Evolutionary conservation across 495 filamentous ascomycete species (phyloP).

Genomic region (Podospora pseudoanserina): DNA sequence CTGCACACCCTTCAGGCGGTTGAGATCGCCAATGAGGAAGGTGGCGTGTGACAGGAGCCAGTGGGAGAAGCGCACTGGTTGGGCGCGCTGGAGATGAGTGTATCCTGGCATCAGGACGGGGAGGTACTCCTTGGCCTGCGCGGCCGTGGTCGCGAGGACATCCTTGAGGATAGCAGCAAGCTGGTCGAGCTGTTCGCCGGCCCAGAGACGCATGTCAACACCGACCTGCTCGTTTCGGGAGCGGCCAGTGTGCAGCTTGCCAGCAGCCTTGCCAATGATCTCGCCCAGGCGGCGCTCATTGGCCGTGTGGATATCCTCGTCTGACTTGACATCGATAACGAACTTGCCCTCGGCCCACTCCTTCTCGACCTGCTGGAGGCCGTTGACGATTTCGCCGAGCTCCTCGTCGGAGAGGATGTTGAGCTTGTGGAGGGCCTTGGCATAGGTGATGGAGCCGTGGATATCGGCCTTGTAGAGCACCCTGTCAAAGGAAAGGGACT

Average conservation of each 20-base stretch:
- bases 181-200: constrained; percentile 69
- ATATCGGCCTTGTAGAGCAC: constrained; percentile 80
- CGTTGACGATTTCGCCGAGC: constrained; percentile 70
- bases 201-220: constrained; percentile 91
- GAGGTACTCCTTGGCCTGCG: constrained; percentile 75
- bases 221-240: constrained; percentile 92
- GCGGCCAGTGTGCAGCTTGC: constrained; percentile 91
- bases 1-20: constrained; percentile 72
- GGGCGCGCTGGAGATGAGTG: constrained; percentile 88
- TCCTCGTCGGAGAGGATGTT: constrained; percentile 73
- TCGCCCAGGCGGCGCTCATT: constrained; percentile 90
- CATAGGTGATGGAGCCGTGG: constrained; percentile 77
- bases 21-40: constrained; percentile 71
- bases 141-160: constrained; percentile 67
- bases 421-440: constrained; percentile 73
- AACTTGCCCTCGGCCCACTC: constrained; percentile 70
- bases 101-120: constrained; percentile 63
- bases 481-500: constrained; percentile 80
- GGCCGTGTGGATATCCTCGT: constrained; percentile 84
- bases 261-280: constrained; percentile 80
- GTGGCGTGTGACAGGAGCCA: constrained; percentile 79
- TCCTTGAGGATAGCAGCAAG: constrained; percentile 67
- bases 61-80: constrained; percentile 86
- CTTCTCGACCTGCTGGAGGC: constrained; percentile 64
- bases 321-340: constrained; percentile 56